phyloP scores from a whole-genome alignment of 2,329 filamentous ascomycete genomes.

The Bipolaris victoriae region DNA sequence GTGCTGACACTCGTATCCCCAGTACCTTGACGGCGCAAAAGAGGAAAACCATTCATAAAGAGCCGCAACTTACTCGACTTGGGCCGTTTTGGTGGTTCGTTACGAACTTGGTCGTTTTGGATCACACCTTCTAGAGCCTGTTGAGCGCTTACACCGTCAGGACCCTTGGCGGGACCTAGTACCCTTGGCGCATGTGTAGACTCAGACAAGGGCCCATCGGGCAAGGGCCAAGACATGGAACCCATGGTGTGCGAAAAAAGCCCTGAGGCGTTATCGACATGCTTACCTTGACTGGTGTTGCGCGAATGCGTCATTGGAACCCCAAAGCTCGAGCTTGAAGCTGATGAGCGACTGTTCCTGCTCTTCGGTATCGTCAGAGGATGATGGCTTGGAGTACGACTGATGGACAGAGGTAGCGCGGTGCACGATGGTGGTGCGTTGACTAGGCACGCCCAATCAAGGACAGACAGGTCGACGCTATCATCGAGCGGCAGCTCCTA shows the following conservation, averaged over 20 bases:
- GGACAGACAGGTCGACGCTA: constrained; percentile 15
- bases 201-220: constrained; percentile 13
- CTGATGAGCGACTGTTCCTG: constrained; percentile 38
- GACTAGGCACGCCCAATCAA: constrained; percentile 26
- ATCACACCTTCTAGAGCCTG: constrained; percentile 17
- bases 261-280: constrained; percentile 8
- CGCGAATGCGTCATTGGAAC: constrained; percentile 21
- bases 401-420: constrained; percentile 37
- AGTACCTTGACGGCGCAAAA: constrained; percentile 29
- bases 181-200: neutral
- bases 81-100: constrained; percentile 20
- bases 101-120: constrained; percentile 1
- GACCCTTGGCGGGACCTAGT: neutral
- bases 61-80: constrained; percentile 26
- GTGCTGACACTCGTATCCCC: constrained; percentile 20
- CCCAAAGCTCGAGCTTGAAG: constrained; percentile 34
- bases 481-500: constrained; percentile 28
- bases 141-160: constrained; percentile 15
- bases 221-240: constrained; percentile 20
- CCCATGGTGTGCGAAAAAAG: constrained; percentile 2
- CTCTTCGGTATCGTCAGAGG: constrained; percentile 45
- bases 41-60: constrained; percentile 27
- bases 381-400: constrained; percentile 36
- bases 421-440: constrained; percentile 31
- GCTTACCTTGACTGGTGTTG: constrained; percentile 21